Evolutionary conservation across 495 filamentous ascomycete species (phyloP).

Genomic region (Penicillium ucsense): DNA sequence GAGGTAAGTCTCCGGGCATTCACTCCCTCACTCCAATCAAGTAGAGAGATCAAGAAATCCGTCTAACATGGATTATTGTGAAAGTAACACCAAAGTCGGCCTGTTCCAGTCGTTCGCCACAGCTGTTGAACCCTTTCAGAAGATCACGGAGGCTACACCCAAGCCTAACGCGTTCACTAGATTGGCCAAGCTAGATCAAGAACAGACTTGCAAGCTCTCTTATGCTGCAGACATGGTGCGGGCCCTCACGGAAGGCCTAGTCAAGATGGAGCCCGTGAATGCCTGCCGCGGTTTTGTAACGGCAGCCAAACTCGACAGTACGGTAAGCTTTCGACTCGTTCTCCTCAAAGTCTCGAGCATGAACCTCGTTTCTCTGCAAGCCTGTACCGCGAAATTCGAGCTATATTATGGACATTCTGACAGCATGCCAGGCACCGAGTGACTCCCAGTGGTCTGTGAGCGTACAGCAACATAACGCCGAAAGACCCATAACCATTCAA

Average conservation of each 20-base stretch:
- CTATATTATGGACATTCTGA: neutral
- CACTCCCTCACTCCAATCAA: neutral
- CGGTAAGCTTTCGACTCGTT: constrained; percentile 11
- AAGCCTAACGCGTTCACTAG: constrained; percentile 42
- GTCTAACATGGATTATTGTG: constrained; percentile 4
- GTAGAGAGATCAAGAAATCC: neutral
- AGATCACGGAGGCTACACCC: constrained; percentile 34
- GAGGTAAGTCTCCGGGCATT: constrained; percentile 25
- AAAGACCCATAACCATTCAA: constrained; percentile 22
- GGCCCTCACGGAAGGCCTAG: constrained; percentile 39
- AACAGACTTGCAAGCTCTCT: constrained; percentile 42
- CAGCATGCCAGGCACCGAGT: constrained; percentile 4
- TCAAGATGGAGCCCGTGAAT: constrained; percentile 35
- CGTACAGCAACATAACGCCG: constrained; percentile 20
- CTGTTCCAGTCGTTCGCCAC: constrained; percentile 43
- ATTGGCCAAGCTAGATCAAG: constrained; percentile 43
- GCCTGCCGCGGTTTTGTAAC: constrained; percentile 32
- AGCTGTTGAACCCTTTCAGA: constrained; percentile 38
- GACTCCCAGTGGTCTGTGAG: constrained; percentile 34
- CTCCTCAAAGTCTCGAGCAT: neutral
- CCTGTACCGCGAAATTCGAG: too few species aligned
- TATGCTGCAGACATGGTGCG: constrained; percentile 45
- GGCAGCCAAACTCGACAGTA: constrained; percentile 25
- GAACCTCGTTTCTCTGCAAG: neutral
- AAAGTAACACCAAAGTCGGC: constrained; percentile 42